Base-by-base conservation (phyloP, 176 grass and related monocot genomes). In the Eleusine coracana region DNA sequence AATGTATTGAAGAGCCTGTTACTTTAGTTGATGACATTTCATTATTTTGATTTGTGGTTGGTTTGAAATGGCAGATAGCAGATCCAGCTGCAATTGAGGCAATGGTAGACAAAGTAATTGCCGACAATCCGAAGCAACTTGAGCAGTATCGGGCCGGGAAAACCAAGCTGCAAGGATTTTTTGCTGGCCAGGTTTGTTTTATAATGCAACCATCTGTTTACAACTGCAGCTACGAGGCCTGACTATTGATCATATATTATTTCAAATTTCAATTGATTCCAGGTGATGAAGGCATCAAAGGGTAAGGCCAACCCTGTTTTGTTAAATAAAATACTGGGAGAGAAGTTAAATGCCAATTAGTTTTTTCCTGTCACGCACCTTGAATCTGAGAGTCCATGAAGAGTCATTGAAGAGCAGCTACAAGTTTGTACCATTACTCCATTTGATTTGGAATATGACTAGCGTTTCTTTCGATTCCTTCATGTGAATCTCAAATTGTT, bases 231-330 rank as follows among this genome's bases (percentile, higher is more conserved):
- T 25, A 28, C 20, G 5, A 69, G 56, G 49, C 27, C 36, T 73
- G n/a, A 54, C n/a, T 0, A 1, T 18, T 67, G 31, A 69, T 68
- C 1, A 60, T 72, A 71, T 72, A 56, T 74, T 87, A 3, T 84
- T 39, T 75, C 14, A 58, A 76, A 3, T 84, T 39, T 75, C 14
- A 58, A 76, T 66, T 80, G 75, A 31, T 73, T 90, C 40, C 74
- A 98, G 96, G 92, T 93, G 75, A 98, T 98, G 96, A 98, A 98
- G 81, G 91, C 87, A 83, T 98, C 96, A 0, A 98, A 95, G 89
- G 92, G 96, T 59, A 98, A 98, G 78, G 96, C 96, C 17, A 98
- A 93, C 34, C 96, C 96, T 63, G 85, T 90, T 74, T 65, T 95
- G 81, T 76, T 98, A 78, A 95, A 91, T 61, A 95, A 97, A 80